Evolutionary conservation across 2,329 filamentous ascomycete species (phyloP).

Genomic region (Clarireedia sp.): DNA sequence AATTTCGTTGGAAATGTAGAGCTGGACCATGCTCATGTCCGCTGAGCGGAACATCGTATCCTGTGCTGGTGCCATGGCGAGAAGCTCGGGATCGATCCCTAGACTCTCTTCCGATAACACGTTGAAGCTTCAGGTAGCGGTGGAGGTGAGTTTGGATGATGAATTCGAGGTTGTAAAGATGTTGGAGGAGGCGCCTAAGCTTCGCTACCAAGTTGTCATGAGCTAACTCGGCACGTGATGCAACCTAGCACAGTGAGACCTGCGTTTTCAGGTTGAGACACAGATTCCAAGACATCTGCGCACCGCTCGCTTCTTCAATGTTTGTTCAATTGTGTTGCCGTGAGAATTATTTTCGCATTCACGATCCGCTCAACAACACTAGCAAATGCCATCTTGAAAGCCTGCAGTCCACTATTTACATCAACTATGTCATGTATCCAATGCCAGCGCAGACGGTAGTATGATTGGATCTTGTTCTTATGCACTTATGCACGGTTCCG

Average conservation of each 20-base stretch:
- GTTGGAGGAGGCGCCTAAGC: constrained; percentile 5
- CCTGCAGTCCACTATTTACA: no score
- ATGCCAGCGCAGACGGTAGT: no score
- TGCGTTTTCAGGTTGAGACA: no score
- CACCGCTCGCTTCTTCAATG: no score
- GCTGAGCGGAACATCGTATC: constrained; percentile 99
- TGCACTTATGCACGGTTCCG: no score
- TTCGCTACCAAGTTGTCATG: neutral
- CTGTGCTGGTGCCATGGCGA: constrained; percentile 55
- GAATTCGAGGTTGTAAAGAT: neutral
- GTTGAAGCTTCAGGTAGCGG: constrained; percentile 11
- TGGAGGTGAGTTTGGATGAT: neutral
- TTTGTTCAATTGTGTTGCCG: no score
- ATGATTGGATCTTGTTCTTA: no score
- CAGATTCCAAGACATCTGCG: no score
- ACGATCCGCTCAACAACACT: no score
- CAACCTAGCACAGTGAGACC: neutral
- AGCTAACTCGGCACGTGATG: neutral
- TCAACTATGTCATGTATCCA: no score
- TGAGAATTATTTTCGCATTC: no score
- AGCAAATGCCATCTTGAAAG: no score
- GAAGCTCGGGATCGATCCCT: constrained; percentile 15
- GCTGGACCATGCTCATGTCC: constrained; percentile 99
- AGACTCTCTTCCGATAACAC: constrained; percentile 14
- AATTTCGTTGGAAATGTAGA: constrained; percentile 98